phyloP scores from a whole-genome alignment of 1,284 basidiomycete genomes.

The Irpex lacteus region DNA sequence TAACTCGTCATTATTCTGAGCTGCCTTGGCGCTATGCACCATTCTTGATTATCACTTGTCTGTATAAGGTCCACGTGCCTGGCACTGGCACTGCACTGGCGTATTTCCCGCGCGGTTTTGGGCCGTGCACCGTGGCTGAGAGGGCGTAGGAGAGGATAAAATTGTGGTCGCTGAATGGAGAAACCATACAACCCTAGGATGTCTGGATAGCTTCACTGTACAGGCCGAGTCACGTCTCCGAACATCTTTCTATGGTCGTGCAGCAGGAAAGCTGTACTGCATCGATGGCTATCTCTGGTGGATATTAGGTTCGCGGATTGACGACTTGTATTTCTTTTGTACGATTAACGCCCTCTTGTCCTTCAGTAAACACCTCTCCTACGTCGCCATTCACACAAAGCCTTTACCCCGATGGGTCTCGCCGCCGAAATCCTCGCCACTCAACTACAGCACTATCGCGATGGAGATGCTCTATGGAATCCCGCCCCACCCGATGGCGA shows the following conservation, averaged over 20 bases:
- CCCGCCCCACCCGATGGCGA: conserved; percentile 16
- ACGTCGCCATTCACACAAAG: neutral
- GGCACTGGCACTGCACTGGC: neutral
- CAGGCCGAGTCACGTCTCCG: neutral
- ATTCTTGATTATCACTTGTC: neutral
- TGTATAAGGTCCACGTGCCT: neutral
- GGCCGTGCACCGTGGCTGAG: neutral
- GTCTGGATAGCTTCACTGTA: neutral
- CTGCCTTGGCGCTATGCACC: neutral
- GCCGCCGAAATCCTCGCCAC: conserved; percentile 9
- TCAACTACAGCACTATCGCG: conserved; percentile 15
- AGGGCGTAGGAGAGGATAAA: too few relatives aligned
- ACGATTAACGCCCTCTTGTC: too few relatives aligned
- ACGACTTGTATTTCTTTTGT: too few relatives aligned
- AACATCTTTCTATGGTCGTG: too few relatives aligned
- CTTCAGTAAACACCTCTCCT: too few relatives aligned
- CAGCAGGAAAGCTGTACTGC: too few relatives aligned
- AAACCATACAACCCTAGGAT: neutral
- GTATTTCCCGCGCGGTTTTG: neutral
- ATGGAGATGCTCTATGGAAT: conserved; percentile 23
- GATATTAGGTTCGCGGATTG: neutral
- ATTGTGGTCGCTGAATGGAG: neutral
- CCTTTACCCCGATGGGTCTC: conserved; percentile 2
- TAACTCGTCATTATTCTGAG: neutral
- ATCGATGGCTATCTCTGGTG: neutral